Evolutionary conservation across 75 land plant genomes (phyloP), one percentile per base, ranked within the genome.

Genomic region (Sequoia sempervirens): DNA sequence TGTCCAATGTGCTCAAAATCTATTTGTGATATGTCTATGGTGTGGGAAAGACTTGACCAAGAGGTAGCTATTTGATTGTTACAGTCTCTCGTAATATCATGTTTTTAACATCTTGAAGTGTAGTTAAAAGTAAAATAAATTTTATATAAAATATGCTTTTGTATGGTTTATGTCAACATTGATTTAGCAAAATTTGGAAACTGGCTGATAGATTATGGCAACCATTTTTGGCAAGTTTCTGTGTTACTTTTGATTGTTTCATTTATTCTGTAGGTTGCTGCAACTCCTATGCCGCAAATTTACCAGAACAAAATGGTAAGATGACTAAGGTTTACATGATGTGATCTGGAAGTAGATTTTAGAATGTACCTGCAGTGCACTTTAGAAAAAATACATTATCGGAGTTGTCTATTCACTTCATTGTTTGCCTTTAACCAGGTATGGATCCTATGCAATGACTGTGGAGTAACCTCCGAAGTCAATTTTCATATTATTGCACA

Each of bases 371-470:
- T 6, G 28, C n/a, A 6, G 20, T 61, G n/a, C 66, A 70, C 14
- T 70, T 28, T 0, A 70, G 32, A 70, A 70, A 30, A 70, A 28
- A 32, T 70, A 70, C 4, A 11, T 32, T 13, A 70, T 3, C 12
- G 36, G 12, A 70, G 14, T 70, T 32, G 36, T 70, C 10, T 61
- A 30, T 70, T 30, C 12, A 70, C 32, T 28, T 70, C 32, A 32
- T 70, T 70, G 13, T 6, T 80, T 80, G 17, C 26, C 43, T 37
- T 30, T 5, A 72, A 75, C 53, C 86, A 93, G 95, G 92, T 95
- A 1, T 91, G 91, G 90, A 93, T 96, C 72, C 90, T 94, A 14
- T 96, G 98, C 91, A 96, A 96, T 83, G 98, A 95, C 64, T 94
- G 97, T 84, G 90, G 90, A 17, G 87, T 86, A 15, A 88, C 82